phyloP scores from a whole-genome alignment of 2,329 filamentous ascomycete genomes.

The Gremmenia infestans region DNA sequence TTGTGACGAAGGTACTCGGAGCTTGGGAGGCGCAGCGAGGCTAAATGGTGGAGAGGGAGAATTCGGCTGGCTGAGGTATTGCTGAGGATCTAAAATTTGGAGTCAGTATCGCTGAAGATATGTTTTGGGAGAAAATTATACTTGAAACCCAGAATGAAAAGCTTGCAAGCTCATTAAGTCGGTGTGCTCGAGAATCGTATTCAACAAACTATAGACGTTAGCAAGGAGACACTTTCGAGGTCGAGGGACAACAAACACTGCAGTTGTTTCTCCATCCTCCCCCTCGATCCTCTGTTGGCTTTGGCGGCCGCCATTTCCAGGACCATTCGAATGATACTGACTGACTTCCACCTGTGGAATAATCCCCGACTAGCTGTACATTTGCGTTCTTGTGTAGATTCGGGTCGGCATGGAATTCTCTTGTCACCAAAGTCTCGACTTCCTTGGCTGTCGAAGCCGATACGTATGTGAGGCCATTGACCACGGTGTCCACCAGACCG shows the following conservation, averaged over 20 bases:
- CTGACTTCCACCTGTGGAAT: constrained; percentile 72
- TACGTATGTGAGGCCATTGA: constrained; percentile 88
- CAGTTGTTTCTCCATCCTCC: constrained; percentile 95
- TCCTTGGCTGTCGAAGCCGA: constrained; percentile 82
- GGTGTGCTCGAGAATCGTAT: constrained; percentile 90
- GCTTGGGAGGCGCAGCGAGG: constrained; percentile 66
- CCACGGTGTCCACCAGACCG: constrained; percentile 61
- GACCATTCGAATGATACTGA: constrained; percentile 90
- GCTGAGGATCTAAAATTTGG: constrained; percentile 19
- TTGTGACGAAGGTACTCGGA: constrained; percentile 79
- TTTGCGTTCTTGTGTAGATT: constrained; percentile 97
- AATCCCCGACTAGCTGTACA: constrained; percentile 92
- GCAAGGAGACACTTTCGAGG: constrained; percentile 5
- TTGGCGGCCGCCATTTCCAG: constrained; percentile 96
- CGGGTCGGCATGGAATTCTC: constrained; percentile 94
- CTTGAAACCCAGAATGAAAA: constrained; percentile 96
- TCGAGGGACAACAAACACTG: constrained; percentile 55
- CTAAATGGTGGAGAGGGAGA: constrained; percentile 70
- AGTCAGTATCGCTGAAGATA: constrained; percentile 19
- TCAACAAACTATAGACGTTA: constrained; percentile 70
- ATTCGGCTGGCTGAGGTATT: constrained; percentile 50
- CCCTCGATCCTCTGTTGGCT: constrained; percentile 70
- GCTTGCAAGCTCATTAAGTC: constrained; percentile 78
- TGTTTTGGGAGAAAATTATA: constrained; percentile 36
- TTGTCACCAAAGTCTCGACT: constrained; percentile 86